Evolutionary conservation across 352 stramenopile genomes (phyloP), one percentile per base, ranked within the genome.

Genomic region (Thalassiosira livingstoniorum): DNA sequence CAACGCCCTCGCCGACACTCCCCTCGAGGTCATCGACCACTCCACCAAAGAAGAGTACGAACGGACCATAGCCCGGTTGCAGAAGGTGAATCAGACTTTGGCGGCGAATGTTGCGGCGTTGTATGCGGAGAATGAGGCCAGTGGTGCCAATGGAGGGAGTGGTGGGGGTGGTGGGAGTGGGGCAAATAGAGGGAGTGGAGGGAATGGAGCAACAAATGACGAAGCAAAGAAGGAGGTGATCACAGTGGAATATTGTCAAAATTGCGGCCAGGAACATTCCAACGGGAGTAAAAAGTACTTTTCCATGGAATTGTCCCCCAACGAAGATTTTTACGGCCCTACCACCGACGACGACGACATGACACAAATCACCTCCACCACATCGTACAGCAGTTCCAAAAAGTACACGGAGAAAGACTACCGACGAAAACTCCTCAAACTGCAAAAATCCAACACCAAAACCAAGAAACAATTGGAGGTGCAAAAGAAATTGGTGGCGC

Each of bases 41-140:
- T 23, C n/a, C 2, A 45, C 62, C 32, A 2, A 7, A 21, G 54
- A 77, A 35, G 71, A 80, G 37, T 86, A 86, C 42, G 57, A 78
- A 60, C 31, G 35, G n/a, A 54, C 64, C 53, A 86, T 86, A 27
- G 21, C 51, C 37, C 60, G 39, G 27, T 75, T 86, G 29, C 34
- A 81, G 72, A 63, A 75, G 42, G n/a, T 81, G 15, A 86, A 86
- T 74, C 71, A 51, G 7, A 86, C 72, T 2, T 45, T 85, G 32
- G 63, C 62, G 25, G 69, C 64, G 1, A 85, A 85, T 51, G 54
- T 85, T 2, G 60, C 63, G 4, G 61, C 77, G 0, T 45, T 72
- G 15, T 72, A 72, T 32, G 64, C 64, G 7, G 64, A 72, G 34
- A 55, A 54, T 34, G 42, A 21, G 10, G 37, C 37, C 0, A 53